Evolutionary conservation across 768 basidiomycete species (phyloP), one percentile per base, ranked within the genome.

Genomic region (Hygrophorus pudorinus): DNA sequence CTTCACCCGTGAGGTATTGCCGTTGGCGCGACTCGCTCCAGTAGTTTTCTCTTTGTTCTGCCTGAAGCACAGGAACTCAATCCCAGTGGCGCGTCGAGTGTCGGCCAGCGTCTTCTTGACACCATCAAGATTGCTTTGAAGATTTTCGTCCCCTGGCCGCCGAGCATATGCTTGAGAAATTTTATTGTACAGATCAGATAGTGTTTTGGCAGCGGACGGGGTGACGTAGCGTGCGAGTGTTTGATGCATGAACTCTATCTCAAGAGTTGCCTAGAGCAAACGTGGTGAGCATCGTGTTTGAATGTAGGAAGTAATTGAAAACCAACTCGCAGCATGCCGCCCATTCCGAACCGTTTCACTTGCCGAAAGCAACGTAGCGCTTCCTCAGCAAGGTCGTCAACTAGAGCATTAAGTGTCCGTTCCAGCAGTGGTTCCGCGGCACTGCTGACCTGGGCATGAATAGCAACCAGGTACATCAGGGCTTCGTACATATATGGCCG

Each of bases 171-270:
- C 85, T 62, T 90, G 81, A 10, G 92, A 94, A 51, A 99, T 97
- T 54, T 83, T 88, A 59, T 83, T 87, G 66, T 98, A 99, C 42
- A 98, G 72, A 46, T 94, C 86, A 24, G 89, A 85, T 20, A 99
- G 76, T 39, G 81, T 88, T 56, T 81, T 79, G 29, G 85, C 85
- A 11, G 94, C 89, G 5, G 72, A 56, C 1, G 81, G 70, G 12
- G 86, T 85, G 43, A 97, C 85, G 59, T 94, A 93, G 52, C 86
- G 81, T 24, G 82, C 79, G 33, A 99, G 69, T 5, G 88, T 91
- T 66, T 98, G 96, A 62, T 99, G 94, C 72, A 98, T 81, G 68
- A 98, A 98, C 65, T 98, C 96, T 52, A 98, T 96, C 63, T 98
- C 94, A 20, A 99, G 80, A 4, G 96, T 98, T 11, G 96, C 96